A percentile compares a stretch with the other conserved stretches of the same genome.
Conservation (phyloP, 345 rosid species). For the Corymbia maculata region DNA sequence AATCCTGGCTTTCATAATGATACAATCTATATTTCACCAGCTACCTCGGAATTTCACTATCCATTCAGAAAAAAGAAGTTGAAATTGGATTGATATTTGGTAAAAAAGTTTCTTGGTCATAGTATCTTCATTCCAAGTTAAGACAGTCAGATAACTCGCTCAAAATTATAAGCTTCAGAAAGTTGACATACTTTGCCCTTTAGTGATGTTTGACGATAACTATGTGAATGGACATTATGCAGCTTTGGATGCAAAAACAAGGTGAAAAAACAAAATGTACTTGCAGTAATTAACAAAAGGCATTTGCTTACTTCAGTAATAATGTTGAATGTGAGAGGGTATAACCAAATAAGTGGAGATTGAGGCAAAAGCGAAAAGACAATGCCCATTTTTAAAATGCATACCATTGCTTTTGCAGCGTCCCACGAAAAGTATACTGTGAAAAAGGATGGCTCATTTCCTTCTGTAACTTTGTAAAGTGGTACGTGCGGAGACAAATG, state of each 20-base stretch:
- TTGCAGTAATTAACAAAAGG: not conserved
- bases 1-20: not conserved
- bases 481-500: conserved; percentile 83
- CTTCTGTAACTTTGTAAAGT: conserved; percentile 82
- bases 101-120: not conserved
- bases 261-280: not conserved
- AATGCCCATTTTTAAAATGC: conserved; percentile 5
- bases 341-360: not conserved
- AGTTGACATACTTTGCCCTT: not conserved
- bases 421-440: conserved; percentile 91
- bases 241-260: not conserved
- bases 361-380: not conserved
- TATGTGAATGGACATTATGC: not conserved
- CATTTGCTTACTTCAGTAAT: not conserved
- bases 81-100: not conserved
- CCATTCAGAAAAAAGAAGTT: not conserved
- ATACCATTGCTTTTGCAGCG: conserved; percentile 65
- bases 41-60: not conserved
- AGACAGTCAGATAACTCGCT: not conserved
- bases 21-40: not conserved
- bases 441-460: conserved; percentile 95
- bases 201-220: not conserved
- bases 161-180: not conserved
- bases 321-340: not conserved
- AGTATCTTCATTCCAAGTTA: not conserved